Conservation (phyloP, 495 filamentous ascomycete species). For the Talaromyces trachyspermus region DNA sequence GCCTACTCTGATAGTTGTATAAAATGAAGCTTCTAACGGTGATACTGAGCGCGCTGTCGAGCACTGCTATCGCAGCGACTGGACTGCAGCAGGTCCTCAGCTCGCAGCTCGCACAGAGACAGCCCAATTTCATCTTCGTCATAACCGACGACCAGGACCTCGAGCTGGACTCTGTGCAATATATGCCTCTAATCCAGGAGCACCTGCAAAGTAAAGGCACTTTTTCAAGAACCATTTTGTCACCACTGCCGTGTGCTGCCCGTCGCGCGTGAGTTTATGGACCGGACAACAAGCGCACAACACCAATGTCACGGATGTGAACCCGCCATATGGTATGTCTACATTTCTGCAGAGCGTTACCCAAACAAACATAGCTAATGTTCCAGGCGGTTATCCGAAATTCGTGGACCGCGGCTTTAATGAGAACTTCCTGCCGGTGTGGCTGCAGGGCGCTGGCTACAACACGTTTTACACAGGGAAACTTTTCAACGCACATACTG, state of each 20-base stretch:
- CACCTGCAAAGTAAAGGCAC: slow-evolving; percentile 49
- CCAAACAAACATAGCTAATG: slow-evolving; percentile 7
- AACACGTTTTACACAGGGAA: slow-evolving; percentile 70
- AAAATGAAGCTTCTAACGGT: neutral
- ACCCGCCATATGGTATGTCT: slow-evolving; percentile 48
- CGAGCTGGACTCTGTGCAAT: slow-evolving; percentile 50
- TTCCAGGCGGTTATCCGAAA: slow-evolving; percentile 60
- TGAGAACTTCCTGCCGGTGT: slow-evolving; percentile 57
- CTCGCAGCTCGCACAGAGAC: neutral
- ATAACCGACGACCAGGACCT: slow-evolving; percentile 62
- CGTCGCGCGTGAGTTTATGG: slow-evolving; percentile 54
- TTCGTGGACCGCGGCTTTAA: slow-evolving; percentile 61
- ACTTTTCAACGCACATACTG: slow-evolving; percentile 58
- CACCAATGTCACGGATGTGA: slow-evolving; percentile 67
- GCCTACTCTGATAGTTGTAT: no score
- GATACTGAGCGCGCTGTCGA: neutral
- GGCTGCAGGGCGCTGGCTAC: slow-evolving; percentile 64
- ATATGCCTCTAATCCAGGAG: slow-evolving; percentile 47
- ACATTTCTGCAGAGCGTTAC: neutral
- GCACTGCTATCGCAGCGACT: neutral
- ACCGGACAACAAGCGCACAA: slow-evolving; percentile 65
- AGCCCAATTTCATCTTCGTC: slow-evolving; percentile 56
- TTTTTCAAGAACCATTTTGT: slow-evolving; percentile 52
- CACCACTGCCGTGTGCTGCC: slow-evolving; percentile 58
- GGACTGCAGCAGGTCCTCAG: neutral